A percentile compares a stretch with the other conserved stretches of the same genome.
These are phyloP conservation scores for Phytophthora hibernalis DNA, from an alignment of 352 stramenopile genomes.

Conservation along the genomic window DNA sequence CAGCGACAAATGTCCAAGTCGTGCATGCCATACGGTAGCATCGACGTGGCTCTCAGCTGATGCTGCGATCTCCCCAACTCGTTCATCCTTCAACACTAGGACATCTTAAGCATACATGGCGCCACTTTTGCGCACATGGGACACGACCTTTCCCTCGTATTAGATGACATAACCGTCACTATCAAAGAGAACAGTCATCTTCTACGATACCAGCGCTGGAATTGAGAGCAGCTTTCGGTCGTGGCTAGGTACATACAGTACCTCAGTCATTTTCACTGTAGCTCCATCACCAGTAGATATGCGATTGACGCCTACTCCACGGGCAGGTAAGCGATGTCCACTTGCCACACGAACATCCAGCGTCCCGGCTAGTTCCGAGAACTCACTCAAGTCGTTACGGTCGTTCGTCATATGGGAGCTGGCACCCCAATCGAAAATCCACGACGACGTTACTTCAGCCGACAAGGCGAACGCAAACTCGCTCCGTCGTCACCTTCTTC, in stretches of 20 bases:
- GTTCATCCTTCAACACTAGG: background rate
- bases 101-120: conserved; percentile 15
- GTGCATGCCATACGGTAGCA: conserved; percentile 20
- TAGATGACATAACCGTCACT: conserved; percentile 12
- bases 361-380: background rate
- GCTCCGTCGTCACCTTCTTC: background rate
- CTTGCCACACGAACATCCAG: conserved; percentile 25
- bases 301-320: conserved; percentile 14
- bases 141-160: conserved; percentile 3
- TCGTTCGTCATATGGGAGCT: conserved; percentile 33
- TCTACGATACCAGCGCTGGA: conserved; percentile 10
- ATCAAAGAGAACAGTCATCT: conserved; percentile 9
- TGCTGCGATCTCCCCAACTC: conserved; percentile 7
- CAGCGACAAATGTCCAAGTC: conserved; percentile 19
- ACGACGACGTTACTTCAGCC: background rate
- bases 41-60: background rate
- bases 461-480: conserved; percentile 10
- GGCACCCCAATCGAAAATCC: conserved; percentile 30
- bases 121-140: background rate
- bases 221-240: conserved; percentile 30
- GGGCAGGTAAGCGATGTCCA: conserved; percentile 18
- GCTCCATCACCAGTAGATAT: conserved; percentile 5
- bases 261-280: conserved; percentile 14
- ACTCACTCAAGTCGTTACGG: conserved; percentile 14
- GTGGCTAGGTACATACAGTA: conserved; percentile 3